Percentiles rank a stretch among this genome's conserved stretches.
These are phyloP conservation scores for Colletotrichum cuscutae DNA, from an alignment of 2,329 filamentous ascomycete species.

Conservation along the genomic window DNA sequence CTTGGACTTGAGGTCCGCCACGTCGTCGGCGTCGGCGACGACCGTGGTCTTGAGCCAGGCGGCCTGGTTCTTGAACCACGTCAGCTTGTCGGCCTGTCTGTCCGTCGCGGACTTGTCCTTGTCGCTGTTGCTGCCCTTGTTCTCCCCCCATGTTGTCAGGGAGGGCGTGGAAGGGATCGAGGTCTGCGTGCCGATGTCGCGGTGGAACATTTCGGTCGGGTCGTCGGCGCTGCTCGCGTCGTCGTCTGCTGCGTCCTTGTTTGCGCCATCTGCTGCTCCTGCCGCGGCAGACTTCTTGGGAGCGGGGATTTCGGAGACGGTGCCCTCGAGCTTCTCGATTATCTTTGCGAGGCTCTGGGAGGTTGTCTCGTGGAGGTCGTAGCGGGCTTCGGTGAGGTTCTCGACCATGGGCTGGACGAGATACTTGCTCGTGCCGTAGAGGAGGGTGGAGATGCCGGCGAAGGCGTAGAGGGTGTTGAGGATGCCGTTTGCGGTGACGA, in stretches of 20 bases:
- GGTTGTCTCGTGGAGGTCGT: conserved; percentile 62
- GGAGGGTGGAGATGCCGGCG: conserved; percentile 65
- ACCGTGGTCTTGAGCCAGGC: conserved; percentile 56
- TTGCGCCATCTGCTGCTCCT: conserved; percentile 22
- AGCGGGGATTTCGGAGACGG: conserved; percentile 70
- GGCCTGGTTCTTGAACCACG: conserved; percentile 53
- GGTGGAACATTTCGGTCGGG: conserved; percentile 83
- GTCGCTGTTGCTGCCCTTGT: conserved; percentile 13
- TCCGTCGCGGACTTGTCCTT: conserved; percentile 31
- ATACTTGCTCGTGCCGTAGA: conserved; percentile 79
- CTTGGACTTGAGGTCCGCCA: conserved; percentile 62
- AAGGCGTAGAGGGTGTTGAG: conserved; percentile 69
- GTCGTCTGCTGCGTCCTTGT: not conserved
- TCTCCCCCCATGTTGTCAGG: not conserved
- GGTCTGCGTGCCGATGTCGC: conserved; percentile 84
- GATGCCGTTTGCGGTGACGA: conserved; percentile 70
- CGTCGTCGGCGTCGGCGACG: conserved; percentile 56
- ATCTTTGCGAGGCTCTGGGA: conserved; percentile 56
- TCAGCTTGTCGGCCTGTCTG: conserved; percentile 54
- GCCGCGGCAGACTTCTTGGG: conserved; percentile 37
- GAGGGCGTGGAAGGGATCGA: conserved; percentile 48
- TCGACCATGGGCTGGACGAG: conserved; percentile 72
- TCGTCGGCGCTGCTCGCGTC: conserved; percentile 58
- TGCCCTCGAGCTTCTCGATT: conserved; percentile 61
- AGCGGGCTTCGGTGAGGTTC: conserved; percentile 60